Evolutionary conservation across 139 green algal species (phyloP).

Genomic region (Gonium pectorale): DNA sequence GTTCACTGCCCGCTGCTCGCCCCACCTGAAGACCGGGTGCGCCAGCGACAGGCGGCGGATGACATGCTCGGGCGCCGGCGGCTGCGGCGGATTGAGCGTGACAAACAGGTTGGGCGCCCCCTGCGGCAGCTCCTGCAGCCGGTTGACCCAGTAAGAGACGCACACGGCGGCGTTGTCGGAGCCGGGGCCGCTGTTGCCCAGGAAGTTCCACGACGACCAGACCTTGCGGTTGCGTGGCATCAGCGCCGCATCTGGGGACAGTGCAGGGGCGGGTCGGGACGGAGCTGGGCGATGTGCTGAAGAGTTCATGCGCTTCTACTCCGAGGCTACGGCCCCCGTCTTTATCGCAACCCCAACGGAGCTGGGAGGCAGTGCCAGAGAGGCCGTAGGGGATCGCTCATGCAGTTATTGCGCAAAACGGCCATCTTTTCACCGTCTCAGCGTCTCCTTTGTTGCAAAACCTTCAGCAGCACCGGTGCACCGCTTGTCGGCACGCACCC

Average conservation of each 20-base stretch:
- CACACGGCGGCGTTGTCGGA: conserved; percentile 73
- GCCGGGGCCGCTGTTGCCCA: conserved; percentile 54
- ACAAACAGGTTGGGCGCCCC: conserved; percentile 85
- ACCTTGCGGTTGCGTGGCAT: conserved; percentile 82
- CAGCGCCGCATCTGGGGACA: conserved; percentile 65
- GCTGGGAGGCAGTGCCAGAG: too few relatives aligned
- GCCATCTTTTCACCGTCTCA: too few relatives aligned
- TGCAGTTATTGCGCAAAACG: too few relatives aligned
- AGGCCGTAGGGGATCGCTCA: too few relatives aligned
- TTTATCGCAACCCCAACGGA: too few relatives aligned
- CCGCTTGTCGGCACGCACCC: conserved; percentile 1
- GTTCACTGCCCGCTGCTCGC: too few relatives aligned
- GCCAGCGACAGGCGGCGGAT: conserved; percentile 72
- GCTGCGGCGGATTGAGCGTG: conserved; percentile 91
- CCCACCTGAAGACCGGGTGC: conserved; percentile 86
- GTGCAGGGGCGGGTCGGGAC: too few relatives aligned
- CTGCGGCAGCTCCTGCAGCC: conserved; percentile 82
- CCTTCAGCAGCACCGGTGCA: too few relatives aligned
- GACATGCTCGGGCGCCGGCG: conserved; percentile 63
- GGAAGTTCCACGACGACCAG: conserved; percentile 95
- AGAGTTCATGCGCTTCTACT: too few relatives aligned
- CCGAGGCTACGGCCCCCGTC: too few relatives aligned
- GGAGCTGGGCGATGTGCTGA: too few relatives aligned
- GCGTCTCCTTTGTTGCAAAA: too few relatives aligned
- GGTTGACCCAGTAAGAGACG: conserved; percentile 95